Evolutionary conservation across 768 basidiomycete genomes (phyloP).

Genomic region (Hydnomerulius pinastri): DNA sequence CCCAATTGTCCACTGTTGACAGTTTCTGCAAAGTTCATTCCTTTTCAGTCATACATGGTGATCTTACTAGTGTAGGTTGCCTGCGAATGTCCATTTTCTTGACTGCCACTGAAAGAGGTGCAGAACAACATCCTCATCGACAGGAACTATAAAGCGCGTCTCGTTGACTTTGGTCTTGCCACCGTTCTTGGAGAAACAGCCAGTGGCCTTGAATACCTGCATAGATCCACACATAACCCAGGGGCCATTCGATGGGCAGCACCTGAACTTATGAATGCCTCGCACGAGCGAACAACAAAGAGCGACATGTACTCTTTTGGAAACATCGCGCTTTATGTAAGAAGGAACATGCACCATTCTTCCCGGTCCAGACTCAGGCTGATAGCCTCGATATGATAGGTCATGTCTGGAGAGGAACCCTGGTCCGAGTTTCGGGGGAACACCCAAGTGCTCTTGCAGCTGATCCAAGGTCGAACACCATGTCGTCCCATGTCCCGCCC

Average conservation of each 20-base stretch:
- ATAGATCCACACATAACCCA: slow-evolving; percentile 22
- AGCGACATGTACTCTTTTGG: slow-evolving; percentile 16
- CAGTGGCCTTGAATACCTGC: slow-evolving; percentile 31
- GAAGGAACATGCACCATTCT: too few species aligned
- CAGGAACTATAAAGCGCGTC: slow-evolving; percentile 35
- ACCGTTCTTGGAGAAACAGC: slow-evolving; percentile 37
- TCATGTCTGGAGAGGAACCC: too few species aligned
- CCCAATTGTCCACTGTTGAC: background rate
- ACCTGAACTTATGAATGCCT: slow-evolving; percentile 28
- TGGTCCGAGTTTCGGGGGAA: too few species aligned
- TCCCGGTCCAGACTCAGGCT: too few species aligned
- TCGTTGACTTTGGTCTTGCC: slow-evolving; percentile 48
- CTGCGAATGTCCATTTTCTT: background rate
- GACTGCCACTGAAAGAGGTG: background rate
- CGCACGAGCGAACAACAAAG: slow-evolving; percentile 14
- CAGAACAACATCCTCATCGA: slow-evolving; percentile 35
- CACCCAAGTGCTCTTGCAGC: too few species aligned
- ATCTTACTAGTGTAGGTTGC: slow-evolving; percentile 26
- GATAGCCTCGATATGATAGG: too few species aligned
- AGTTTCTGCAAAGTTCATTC: slow-evolving; percentile 6
- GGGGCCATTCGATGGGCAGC: slow-evolving; percentile 52
- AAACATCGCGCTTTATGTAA: slow-evolving; percentile 26
- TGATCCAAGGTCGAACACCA: too few species aligned
- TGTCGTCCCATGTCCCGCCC: too few species aligned
- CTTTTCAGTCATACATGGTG: slow-evolving; percentile 17